Evolutionary conservation across 2,329 filamentous ascomycete species (phyloP).

Genomic region (Calonectria henricotiae): DNA sequence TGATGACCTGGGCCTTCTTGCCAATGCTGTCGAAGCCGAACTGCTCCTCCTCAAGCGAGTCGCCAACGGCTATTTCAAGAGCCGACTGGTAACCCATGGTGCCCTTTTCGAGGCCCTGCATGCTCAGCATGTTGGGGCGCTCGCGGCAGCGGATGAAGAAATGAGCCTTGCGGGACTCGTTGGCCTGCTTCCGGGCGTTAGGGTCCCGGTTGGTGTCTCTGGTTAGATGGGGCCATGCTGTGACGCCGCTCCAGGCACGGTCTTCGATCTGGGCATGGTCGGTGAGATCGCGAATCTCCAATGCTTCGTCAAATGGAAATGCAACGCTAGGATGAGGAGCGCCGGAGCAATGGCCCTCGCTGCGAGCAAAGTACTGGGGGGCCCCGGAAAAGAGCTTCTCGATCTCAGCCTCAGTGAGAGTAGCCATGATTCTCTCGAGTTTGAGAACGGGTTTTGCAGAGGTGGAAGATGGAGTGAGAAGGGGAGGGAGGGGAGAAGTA

Average conservation of each 20-base stretch:
- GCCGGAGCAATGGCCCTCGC: constrained; percentile 73
- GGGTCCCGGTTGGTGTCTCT: constrained; percentile 66
- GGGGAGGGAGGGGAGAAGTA: constrained; percentile 41
- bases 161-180: constrained; percentile 68
- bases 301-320: constrained; percentile 78
- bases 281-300: constrained; percentile 75
- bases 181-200: constrained; percentile 61
- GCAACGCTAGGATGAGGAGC: constrained; percentile 76
- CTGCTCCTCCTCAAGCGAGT: constrained; percentile 76
- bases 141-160: constrained; percentile 75
- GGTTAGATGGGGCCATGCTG: constrained; percentile 76
- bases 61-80: constrained; percentile 76
- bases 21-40: constrained; percentile 73
- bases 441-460: constrained; percentile 65
- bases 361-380: constrained; percentile 79
- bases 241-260: constrained; percentile 75
- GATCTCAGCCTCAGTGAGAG: constrained; percentile 73
- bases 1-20: constrained; percentile 69
- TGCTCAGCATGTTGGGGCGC: constrained; percentile 80
- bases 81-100: constrained; percentile 80
- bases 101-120: constrained; percentile 80
- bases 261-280: constrained; percentile 78
- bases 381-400: constrained; percentile 84
- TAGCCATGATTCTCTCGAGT: constrained; percentile 73
- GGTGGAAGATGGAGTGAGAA: constrained; percentile 1